phyloP scores from a whole-genome alignment of 2,329 filamentous ascomycete genomes.

The Ceratocystis destructans region DNA sequence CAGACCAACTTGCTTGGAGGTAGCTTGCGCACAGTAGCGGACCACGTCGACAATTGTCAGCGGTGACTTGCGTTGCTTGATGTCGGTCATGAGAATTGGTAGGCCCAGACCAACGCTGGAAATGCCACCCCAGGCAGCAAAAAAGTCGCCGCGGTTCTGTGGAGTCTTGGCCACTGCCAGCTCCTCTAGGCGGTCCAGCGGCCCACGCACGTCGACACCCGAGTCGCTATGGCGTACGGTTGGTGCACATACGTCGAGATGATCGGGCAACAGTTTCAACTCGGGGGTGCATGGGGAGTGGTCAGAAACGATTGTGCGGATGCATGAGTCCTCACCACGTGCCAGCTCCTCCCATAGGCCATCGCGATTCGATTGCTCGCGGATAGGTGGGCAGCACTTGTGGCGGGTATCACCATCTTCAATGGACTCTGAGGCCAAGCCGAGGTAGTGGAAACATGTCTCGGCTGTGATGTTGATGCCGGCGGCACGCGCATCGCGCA shows the following conservation, averaged over 20 bases:
- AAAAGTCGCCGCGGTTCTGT: constrained; percentile 61
- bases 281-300: constrained; percentile 94
- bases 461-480: constrained; percentile 85
- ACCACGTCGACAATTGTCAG: constrained; percentile 61
- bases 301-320: constrained; percentile 84
- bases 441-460: constrained; percentile 91
- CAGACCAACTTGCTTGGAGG: constrained; percentile 76
- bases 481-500: constrained; percentile 54
- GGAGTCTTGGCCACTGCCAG: constrained; percentile 10
- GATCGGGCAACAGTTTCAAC: constrained; percentile 69
- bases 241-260: constrained; percentile 27
- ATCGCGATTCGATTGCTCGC: constrained; percentile 67
- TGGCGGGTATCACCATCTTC: constrained; percentile 76
- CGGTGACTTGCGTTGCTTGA: constrained; percentile 34
- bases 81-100: constrained; percentile 74
- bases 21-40: constrained; percentile 72
- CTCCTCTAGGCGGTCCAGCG: constrained; percentile 26
- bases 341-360: constrained; percentile 73
- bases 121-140: constrained; percentile 92
- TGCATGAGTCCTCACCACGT: constrained; percentile 53
- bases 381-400: constrained; percentile 91
- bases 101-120: constrained; percentile 85
- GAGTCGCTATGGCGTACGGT: constrained; percentile 39
- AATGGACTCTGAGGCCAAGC: constrained; percentile 68
- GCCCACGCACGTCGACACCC: constrained; percentile 36